Conservation (phyloP, 2,329 filamentous ascomycete genomes). For the Pyricularia grisea region DNA sequence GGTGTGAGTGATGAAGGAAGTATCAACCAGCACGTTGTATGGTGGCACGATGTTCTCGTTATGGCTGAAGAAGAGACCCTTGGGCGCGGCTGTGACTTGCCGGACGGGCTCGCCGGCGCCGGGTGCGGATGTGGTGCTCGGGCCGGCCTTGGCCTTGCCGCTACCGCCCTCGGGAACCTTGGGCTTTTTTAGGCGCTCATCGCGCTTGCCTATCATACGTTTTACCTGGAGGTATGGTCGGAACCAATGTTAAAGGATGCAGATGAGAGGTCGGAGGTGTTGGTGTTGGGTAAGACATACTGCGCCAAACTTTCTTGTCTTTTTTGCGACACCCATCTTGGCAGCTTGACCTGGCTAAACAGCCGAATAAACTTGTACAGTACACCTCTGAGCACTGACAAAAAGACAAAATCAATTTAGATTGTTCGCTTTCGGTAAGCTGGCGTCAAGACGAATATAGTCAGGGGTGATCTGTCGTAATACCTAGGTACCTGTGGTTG, state of each 20-base stretch:
- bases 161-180: constrained; percentile 57
- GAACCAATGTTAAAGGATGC: background rate
- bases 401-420: background rate
- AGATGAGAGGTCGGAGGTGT: background rate
- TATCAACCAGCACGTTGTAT: constrained; percentile 15
- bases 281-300: constrained; percentile 9
- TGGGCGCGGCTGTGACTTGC: constrained; percentile 12
- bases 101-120: constrained; percentile 11
- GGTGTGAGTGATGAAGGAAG: constrained; percentile 75
- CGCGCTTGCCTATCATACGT: constrained; percentile 70
- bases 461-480: background rate
- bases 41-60: constrained; percentile 14
- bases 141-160: constrained; percentile 25
- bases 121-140: background rate
- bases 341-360: background rate
- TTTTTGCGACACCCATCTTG: constrained; percentile 79
- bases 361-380: background rate
- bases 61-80: constrained; percentile 15
- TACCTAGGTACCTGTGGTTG: background rate
- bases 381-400: too few species aligned
- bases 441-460: background rate
- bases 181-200: constrained; percentile 75
- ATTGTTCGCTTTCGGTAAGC: background rate
- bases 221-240: constrained; percentile 46
- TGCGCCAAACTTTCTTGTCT: constrained; percentile 78